A percentile compares a stretch with the other conserved stretches of the same genome.
These are phyloP conservation scores for Trametes elegans DNA, from an alignment of 768 basidiomycete genomes.

Conservation along the genomic window DNA sequence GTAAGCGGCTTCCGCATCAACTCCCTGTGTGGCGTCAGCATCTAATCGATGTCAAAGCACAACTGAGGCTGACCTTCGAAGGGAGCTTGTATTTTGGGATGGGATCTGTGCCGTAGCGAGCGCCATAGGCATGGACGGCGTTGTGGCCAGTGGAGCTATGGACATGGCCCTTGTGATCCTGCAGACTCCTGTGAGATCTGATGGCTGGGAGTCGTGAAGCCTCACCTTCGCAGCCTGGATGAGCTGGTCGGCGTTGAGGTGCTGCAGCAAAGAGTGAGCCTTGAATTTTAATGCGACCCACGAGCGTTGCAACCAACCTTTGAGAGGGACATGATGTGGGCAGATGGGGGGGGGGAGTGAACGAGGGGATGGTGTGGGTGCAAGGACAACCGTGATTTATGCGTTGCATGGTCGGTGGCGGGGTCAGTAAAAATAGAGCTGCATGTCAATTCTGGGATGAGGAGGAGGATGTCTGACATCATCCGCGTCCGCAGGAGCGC, in stretches of 20 bases:
- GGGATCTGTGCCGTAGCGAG: constrained; percentile 63
- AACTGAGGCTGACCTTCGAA: constrained; percentile 39
- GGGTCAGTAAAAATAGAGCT: neutral
- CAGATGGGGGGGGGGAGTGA: neutral
- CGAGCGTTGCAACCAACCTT: constrained; percentile 38
- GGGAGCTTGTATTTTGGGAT: constrained; percentile 71
- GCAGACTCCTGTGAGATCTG: constrained; percentile 15
- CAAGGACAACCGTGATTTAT: neutral
- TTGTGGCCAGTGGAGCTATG: constrained; percentile 36
- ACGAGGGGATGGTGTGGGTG: neutral
- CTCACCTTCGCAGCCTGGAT: constrained; percentile 54
- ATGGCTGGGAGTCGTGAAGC: constrained; percentile 4
- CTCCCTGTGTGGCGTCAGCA: constrained; percentile 40
- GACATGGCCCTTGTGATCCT: constrained; percentile 29
- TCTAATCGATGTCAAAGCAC: neutral
- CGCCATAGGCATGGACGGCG: constrained; percentile 50
- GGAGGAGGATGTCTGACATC: constrained; percentile 3
- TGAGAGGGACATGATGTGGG: constrained; percentile 53
- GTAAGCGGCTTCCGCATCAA: constrained; percentile 48
- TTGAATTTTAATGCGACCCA: neutral
- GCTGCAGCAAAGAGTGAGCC: constrained; percentile 36
- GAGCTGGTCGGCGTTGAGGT: constrained; percentile 66
- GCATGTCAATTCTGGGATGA: neutral
- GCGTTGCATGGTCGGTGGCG: neutral
- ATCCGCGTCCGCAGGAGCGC: neutral